Base-by-base conservation (phyloP, 495 filamentous ascomycete genomes). In the Aspergillus kassunensis region DNA sequence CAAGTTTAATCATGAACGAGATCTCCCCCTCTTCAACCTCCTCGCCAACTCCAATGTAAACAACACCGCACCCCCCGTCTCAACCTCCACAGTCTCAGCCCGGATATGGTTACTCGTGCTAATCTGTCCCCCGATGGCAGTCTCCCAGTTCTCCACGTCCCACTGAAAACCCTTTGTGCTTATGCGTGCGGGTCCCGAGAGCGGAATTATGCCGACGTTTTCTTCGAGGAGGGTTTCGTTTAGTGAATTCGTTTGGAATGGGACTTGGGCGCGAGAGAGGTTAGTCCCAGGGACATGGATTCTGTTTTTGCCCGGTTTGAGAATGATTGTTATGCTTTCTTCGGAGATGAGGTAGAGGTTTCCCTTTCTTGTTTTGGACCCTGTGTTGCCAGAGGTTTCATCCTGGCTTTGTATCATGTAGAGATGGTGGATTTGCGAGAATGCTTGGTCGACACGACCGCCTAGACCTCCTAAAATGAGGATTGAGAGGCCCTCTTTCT, bases 51-150 rank as follows among this genome's bases (percentile, higher is more conserved):
- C 91, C 53, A 96, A 78, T 1, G 93, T 97, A 67, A 97, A 95
- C 33, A 97, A 63, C 12, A 96, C 85, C 48, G 82, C 77, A 52
- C 78, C 81, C 7, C 79, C 79, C 25, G 88, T 83, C 60, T 80
- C 67, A 3, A 96, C 77, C 49, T 70, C 70, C 44, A 95, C 77
- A 8, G 61, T 55, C 9, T 80, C 70, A 41, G 72, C 73, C 29
- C 70, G 69, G 23, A 95, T 80, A 60, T 91, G 87, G 70, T 98
- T 98, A 67, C 93, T 98, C 39, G 93, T 97, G 60, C 91, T 96
- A 54, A 98, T 69, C 59, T 86, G 81, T 0, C 83, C 83, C 0
- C 92, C 93, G 66, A 97, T 90, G 58, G 80, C 75, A 0, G 91
- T 96, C 53, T 75, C 67, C 87, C 90, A 92, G 47, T 87, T 72